Evolutionary conservation across 208 protist species (phyloP).

Genomic region (Leishmania lainsoni): DNA sequence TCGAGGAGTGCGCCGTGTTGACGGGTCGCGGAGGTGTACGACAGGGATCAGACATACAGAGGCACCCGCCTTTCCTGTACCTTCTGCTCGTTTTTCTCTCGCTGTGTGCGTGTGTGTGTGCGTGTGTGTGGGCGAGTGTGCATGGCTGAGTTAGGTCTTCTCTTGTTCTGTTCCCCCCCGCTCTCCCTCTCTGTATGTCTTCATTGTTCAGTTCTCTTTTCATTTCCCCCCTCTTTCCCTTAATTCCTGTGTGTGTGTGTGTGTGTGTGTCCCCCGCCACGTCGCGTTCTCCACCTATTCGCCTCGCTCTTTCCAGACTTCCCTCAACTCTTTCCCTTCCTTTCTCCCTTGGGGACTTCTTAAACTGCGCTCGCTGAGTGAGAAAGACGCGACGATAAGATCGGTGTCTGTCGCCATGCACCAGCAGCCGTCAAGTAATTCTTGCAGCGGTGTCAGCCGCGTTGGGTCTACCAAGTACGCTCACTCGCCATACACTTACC

Average conservation of each 20-base stretch:
- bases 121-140: slow-evolving; percentile 8
- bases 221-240: not conserved
- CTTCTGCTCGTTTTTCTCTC: not conserved
- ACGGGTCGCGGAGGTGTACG: not conserved
- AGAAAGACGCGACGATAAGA: not conserved
- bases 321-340: not conserved
- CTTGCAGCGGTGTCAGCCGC: slow-evolving; percentile 10
- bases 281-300: not conserved
- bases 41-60: not conserved
- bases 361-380: not conserved
- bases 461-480: slow-evolving; percentile 30
- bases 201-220: not conserved
- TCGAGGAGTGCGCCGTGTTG: not conserved
- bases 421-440: slow-evolving; percentile 6
- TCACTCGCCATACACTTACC: slow-evolving; percentile 42
- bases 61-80: not conserved
- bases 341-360: not conserved
- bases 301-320: not conserved
- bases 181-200: not conserved
- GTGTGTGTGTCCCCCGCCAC: no score
- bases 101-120: slow-evolving; percentile 8
- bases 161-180: not conserved
- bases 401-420: not conserved
- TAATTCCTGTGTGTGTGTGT: not conserved
- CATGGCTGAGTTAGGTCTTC: not conserved